Evolutionary conservation across 805 yeast species (phyloP), one percentile per base, ranked within the genome.

Genomic region (Saccharomycopsis selenospora): DNA sequence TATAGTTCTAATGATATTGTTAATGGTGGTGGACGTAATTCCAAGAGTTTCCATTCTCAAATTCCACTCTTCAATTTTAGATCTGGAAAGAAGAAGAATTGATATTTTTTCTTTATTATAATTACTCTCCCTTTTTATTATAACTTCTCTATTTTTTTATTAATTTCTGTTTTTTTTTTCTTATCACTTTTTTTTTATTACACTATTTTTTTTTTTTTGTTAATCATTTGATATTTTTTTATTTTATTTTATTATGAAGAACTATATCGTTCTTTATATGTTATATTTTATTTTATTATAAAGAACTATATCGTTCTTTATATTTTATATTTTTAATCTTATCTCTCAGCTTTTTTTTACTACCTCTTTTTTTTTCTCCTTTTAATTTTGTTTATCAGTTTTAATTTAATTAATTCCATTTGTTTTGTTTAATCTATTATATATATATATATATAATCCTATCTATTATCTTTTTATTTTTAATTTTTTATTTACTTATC

Each of bases 11-110:
- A 41, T 28, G 49, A 45, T 23, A 24, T 8, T 41, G 30, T 40
- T 13, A 45, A 18, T 25, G 36, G 36, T 14, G 48, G 38, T 3
- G 27, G 38, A 3, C 24, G 36, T 23, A 26, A 26, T 38, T 20
- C 22, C 28, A 51, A 51, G 27, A 44, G 24, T 7, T 51, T 51
- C 27, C 36, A 27, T n/a, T 51, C 55, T 7, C 55, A 51, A 23
- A 51, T 51, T 17, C 55, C 55, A 1, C 25, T 48, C 11, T 50
- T 50, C 24, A 43, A 50, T 14, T 51, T 51, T 28, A 40, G 55
- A 41, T 46, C 50, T 10, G 27, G 44, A 18, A 50, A 40, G 29
- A 50, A 50, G 40, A 50, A 50, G 29, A 36, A 10, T 33, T 33
- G 17, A 14, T 27, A 7, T 7, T 33, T 33, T 27, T 7, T 7